phyloP scores from a whole-genome alignment of 345 rosid genomes.

The Lepidium africanum region DNA sequence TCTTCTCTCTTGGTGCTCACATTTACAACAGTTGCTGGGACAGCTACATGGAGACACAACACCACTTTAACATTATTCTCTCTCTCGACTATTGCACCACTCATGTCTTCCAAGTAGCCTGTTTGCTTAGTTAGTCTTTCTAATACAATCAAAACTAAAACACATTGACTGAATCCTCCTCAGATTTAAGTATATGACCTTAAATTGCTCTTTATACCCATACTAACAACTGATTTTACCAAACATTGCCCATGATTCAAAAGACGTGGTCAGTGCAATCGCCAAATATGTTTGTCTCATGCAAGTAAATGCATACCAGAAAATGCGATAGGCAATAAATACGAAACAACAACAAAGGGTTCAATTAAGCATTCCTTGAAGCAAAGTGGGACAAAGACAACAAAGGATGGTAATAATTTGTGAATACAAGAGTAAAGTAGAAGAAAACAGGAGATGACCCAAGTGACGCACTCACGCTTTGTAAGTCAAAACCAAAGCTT shows the following conservation, averaged over 20 bases:
- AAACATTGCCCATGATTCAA: not conserved
- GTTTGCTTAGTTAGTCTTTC: not conserved
- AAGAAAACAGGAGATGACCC: not conserved
- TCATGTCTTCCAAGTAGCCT: not conserved
- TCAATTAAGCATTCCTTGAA: not conserved
- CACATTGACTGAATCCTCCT: not conserved
- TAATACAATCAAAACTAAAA: not conserved
- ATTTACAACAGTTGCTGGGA: conserved; percentile 15
- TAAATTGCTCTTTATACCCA: not conserved
- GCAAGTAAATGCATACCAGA: not conserved
- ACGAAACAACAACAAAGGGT: not conserved
- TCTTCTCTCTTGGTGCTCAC: conserved; percentile 13
- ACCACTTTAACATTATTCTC: not conserved
- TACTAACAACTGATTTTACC: not conserved
- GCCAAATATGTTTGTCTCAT: not conserved
- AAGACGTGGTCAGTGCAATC: not conserved
- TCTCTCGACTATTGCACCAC: not conserved
- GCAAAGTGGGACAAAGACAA: not conserved
- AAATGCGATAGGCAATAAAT: not conserved
- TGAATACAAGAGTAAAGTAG: not conserved
- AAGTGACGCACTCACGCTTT: conserved; percentile 27
- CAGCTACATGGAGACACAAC: conserved; percentile 13
- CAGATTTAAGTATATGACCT: not conserved
- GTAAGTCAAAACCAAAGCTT: conserved; percentile 3
- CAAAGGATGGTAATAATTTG: conserved; percentile 2